Percentiles rank a stretch among this genome's conserved stretches.
These are phyloP conservation scores for Acanthamoeba royreba DNA, from an alignment of 208 protist genomes.

Conservation along the genomic window DNA sequence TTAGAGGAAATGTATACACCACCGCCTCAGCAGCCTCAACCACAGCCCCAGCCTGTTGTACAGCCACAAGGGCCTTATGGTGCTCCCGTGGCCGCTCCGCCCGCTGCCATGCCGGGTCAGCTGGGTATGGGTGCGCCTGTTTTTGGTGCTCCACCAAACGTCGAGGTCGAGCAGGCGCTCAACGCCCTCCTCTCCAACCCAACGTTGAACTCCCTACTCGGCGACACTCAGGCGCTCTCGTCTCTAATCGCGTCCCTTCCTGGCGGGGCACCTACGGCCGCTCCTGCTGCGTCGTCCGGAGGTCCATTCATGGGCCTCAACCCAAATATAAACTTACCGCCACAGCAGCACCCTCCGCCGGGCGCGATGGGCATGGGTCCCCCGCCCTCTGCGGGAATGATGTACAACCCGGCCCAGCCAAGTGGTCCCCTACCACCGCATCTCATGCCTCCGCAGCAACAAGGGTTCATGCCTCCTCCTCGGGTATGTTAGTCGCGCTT, in stretches of 20 bases:
- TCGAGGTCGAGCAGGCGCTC: neutral
- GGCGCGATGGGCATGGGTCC: neutral
- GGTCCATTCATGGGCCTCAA: neutral
- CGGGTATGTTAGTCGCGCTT: neutral
- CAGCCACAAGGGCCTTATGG: neutral
- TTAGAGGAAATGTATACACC: neutral
- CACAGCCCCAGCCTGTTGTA: neutral
- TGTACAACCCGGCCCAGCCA: neutral
- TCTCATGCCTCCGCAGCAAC: neutral
- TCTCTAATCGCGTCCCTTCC: neutral
- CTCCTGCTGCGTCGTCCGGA: neutral
- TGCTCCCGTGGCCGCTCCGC: too few relatives aligned
- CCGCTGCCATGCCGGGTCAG: neutral
- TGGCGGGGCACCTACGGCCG: neutral
- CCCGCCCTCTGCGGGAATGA: neutral
- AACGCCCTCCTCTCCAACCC: neutral
- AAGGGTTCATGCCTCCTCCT: neutral
- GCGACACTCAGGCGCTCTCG: neutral
- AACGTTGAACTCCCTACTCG: neutral
- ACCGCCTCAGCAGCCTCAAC: neutral
- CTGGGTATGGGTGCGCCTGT: neutral
- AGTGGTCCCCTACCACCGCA: neutral
- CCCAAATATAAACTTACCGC: neutral
- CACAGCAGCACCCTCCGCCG: neutral
- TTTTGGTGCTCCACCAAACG: neutral